A percentile compares a stretch with the other conserved stretches of the same genome.
These are phyloP conservation scores for Penicillium egyptiacum DNA, from an alignment of 495 filamentous ascomycete genomes.

Conservation along the genomic window DNA sequence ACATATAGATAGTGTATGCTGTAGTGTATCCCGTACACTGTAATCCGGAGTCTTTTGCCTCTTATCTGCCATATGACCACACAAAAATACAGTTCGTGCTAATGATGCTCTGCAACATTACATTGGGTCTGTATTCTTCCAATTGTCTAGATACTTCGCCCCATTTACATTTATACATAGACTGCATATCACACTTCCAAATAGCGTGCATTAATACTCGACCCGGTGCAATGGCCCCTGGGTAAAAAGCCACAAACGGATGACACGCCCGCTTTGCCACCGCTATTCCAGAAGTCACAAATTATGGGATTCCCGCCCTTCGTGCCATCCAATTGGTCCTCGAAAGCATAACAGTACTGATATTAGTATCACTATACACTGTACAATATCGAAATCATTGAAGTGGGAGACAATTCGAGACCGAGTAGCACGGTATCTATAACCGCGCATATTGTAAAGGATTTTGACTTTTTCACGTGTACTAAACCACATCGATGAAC, in stretches of 20 bases:
- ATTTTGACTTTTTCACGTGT: no score
- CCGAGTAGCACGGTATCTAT: neutral
- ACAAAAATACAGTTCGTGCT: neutral
- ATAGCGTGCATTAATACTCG: neutral
- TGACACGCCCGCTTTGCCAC: neutral
- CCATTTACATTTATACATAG: neutral
- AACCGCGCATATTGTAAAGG: neutral
- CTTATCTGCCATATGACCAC: neutral
- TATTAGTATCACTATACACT: neutral
- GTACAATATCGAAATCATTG: neutral
- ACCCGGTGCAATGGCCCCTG: slow-evolving; percentile 6
- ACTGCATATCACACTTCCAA: neutral
- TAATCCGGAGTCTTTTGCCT: neutral
- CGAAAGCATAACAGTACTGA: neutral
- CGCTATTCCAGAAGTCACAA: neutral
- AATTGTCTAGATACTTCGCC: neutral
- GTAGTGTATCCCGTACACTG: neutral
- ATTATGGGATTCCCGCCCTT: neutral
- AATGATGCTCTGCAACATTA: neutral
- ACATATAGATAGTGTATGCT: neutral
- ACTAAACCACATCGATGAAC: neutral
- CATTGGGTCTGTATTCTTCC: neutral
- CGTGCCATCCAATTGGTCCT: neutral
- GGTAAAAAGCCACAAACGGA: slow-evolving; percentile 5
- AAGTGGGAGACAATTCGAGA: neutral